These are phyloP conservation scores for Zygotorulaspora sp. DNA, from an alignment of 805 yeast genomes.

Conservation along the genomic window DNA sequence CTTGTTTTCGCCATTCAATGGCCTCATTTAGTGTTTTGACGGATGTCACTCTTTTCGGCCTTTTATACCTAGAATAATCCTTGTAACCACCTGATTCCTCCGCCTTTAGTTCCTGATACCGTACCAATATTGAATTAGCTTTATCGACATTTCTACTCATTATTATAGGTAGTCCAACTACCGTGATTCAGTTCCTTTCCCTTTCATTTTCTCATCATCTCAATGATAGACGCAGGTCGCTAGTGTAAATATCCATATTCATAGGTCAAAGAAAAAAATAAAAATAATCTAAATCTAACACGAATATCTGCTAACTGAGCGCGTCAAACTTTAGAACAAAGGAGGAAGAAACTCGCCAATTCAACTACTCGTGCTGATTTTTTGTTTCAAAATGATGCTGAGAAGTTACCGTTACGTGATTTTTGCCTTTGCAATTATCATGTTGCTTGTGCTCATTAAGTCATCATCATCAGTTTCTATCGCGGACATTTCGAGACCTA, in stretches of 20 bases:
- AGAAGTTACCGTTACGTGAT: slow-evolving; percentile 49
- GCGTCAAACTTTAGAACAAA: too few species aligned
- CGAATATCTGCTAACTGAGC: too few species aligned
- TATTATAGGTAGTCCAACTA: background rate
- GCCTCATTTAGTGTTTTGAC: slow-evolving; percentile 59
- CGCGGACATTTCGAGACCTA: slow-evolving; percentile 15
- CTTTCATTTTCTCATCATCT: too few species aligned
- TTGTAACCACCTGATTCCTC: slow-evolving; percentile 51
- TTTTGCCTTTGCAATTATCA: slow-evolving; percentile 48
- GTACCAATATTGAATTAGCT: slow-evolving; percentile 63
- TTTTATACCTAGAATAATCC: slow-evolving; percentile 48
- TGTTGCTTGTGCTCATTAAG: slow-evolving; percentile 47
- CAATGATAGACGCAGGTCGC: too few species aligned
- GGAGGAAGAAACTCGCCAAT: too few species aligned
- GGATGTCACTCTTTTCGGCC: slow-evolving; percentile 57
- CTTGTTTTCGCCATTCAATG: slow-evolving; percentile 61
- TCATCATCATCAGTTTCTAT: slow-evolving; percentile 38
- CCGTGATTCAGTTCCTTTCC: too few species aligned
- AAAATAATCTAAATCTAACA: too few species aligned
- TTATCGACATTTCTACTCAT: slow-evolving; percentile 80
- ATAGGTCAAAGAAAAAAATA: too few species aligned
- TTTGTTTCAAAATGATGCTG: slow-evolving; percentile 10
- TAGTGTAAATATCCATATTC: too few species aligned
- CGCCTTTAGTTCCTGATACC: slow-evolving; percentile 60
- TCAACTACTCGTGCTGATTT: background rate